These are phyloP conservation scores for Dendrobium chrysotoxum DNA, from an alignment of 106 monocot genomes.

Conservation along the genomic window DNA sequence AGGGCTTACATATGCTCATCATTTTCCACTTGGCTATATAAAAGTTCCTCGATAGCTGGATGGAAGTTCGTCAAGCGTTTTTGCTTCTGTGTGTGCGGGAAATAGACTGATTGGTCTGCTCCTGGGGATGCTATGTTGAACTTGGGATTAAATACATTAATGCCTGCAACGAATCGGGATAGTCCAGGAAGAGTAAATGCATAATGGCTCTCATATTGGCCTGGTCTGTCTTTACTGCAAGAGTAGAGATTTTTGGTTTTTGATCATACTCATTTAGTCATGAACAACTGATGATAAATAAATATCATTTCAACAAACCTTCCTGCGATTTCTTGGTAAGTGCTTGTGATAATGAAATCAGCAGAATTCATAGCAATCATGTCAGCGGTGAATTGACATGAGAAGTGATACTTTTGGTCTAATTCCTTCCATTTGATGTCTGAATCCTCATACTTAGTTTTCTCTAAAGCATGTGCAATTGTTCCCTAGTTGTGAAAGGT, in stretches of 20 bases:
- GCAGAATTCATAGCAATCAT: slow-evolving; percentile 88
- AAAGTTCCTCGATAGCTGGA: slow-evolving; percentile 68
- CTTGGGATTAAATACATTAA: slow-evolving; percentile 87
- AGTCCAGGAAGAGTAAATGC: slow-evolving; percentile 90
- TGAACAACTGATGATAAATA: neutral
- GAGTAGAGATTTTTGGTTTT: neutral
- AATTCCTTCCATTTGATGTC: slow-evolving; percentile 88
- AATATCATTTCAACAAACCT: slow-evolving; percentile 30
- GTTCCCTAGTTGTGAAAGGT: slow-evolving; percentile 41
- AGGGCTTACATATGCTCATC: slow-evolving; percentile 64
- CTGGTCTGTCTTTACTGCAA: slow-evolving; percentile 77
- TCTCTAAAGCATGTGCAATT: slow-evolving; percentile 95
- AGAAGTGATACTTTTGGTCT: slow-evolving; percentile 88
- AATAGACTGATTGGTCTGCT: slow-evolving; percentile 88
- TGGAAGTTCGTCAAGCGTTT: slow-evolving; percentile 57
- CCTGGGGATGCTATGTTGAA: slow-evolving; percentile 98
- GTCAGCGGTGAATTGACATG: slow-evolving; percentile 94
- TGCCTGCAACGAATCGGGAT: slow-evolving; percentile 68
- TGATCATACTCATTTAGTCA: neutral
- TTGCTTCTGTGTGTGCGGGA: slow-evolving; percentile 85
- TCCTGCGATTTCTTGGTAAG: slow-evolving; percentile 97
- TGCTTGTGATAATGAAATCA: slow-evolving; percentile 96
- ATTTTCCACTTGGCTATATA: slow-evolving; percentile 67
- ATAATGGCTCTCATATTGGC: slow-evolving; percentile 89
- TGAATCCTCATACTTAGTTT: slow-evolving; percentile 94